Percentiles rank a stretch among this genome's conserved stretches.
phyloP scores from a whole-genome alignment of 1,284 basidiomycete species.

The Caloboletus inedulis region DNA sequence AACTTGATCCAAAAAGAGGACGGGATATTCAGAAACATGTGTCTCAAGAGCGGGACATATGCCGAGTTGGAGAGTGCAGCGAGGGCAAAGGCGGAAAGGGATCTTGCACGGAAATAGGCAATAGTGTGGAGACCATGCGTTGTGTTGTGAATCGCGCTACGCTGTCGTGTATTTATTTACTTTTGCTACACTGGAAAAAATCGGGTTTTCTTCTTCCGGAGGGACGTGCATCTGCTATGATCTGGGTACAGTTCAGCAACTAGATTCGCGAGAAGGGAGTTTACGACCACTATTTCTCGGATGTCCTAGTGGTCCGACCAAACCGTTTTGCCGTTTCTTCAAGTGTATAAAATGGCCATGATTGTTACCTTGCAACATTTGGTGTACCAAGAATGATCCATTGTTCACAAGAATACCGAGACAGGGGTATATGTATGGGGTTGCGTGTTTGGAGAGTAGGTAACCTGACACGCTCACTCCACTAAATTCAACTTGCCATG shows the following conservation, averaged over 20 bases:
- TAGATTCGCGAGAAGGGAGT: not conserved
- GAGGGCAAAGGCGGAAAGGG: slow-evolving; percentile 42
- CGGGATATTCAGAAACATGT: slow-evolving; percentile 78
- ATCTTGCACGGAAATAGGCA: not conserved
- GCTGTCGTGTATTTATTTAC: not conserved
- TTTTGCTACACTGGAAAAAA: not conserved
- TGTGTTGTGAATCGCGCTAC: not conserved
- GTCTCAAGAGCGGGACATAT: slow-evolving; percentile 78
- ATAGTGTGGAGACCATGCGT: not conserved
- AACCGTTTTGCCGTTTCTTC: too few species aligned
- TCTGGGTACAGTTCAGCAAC: not conserved
- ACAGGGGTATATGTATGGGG: too few species aligned
- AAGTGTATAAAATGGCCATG: too few species aligned
- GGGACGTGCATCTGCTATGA: not conserved
- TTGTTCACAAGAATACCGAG: too few species aligned
- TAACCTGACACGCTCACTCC: too few species aligned
- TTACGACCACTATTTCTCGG: too few species aligned
- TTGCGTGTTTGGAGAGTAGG: too few species aligned
- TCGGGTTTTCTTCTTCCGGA: not conserved
- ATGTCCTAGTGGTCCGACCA: too few species aligned
- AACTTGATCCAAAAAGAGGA: slow-evolving; percentile 70
- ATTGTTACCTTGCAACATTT: too few species aligned
- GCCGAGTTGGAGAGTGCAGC: slow-evolving; percentile 64
- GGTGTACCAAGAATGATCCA: too few species aligned
- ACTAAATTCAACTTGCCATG: too few species aligned